These are phyloP conservation scores for Suillus subluteus DNA, from an alignment of 768 basidiomycete genomes.

Conservation along the genomic window DNA sequence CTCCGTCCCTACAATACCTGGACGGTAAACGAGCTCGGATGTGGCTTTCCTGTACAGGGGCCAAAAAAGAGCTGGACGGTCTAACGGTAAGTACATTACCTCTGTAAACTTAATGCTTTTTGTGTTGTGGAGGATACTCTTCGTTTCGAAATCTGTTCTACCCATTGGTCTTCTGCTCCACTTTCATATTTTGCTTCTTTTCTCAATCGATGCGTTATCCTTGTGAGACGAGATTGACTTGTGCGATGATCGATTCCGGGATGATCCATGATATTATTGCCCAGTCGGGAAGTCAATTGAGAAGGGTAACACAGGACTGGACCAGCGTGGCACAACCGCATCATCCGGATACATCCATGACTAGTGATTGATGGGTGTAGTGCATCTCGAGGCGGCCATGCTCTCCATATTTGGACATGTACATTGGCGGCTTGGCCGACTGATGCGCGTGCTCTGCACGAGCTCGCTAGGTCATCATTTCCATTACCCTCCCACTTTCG, in stretches of 20 bases:
- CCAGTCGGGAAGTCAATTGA: constrained; percentile 3
- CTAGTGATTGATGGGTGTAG: constrained; percentile 30
- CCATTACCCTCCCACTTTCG: constrained; percentile 11
- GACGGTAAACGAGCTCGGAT: constrained; percentile 35
- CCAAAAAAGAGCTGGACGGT: constrained; percentile 28
- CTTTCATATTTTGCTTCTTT: constrained; percentile 7
- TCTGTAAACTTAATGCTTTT: constrained; percentile 15
- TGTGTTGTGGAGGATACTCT: neutral
- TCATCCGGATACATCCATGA: constrained; percentile 18
- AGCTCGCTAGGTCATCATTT: constrained; percentile 20
- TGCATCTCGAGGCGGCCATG: constrained; percentile 27
- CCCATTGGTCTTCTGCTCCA: constrained; percentile 1
- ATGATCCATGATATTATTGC: neutral
- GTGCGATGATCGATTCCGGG: constrained; percentile 6
- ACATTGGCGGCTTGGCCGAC: constrained; percentile 15
- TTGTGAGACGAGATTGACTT: constrained; percentile 4
- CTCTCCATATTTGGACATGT: constrained; percentile 21
- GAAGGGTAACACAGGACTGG: neutral
- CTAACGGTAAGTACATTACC: constrained; percentile 29
- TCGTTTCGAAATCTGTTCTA: neutral
- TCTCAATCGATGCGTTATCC: neutral
- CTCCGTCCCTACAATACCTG: constrained; percentile 22
- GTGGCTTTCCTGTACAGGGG: constrained; percentile 40
- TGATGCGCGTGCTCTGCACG: constrained; percentile 23
- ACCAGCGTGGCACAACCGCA: neutral